Evolutionary conservation across 352 stramenopile species (phyloP), one percentile per base, ranked within the genome.

Genomic region (Hyaloperonospora brassicae): DNA sequence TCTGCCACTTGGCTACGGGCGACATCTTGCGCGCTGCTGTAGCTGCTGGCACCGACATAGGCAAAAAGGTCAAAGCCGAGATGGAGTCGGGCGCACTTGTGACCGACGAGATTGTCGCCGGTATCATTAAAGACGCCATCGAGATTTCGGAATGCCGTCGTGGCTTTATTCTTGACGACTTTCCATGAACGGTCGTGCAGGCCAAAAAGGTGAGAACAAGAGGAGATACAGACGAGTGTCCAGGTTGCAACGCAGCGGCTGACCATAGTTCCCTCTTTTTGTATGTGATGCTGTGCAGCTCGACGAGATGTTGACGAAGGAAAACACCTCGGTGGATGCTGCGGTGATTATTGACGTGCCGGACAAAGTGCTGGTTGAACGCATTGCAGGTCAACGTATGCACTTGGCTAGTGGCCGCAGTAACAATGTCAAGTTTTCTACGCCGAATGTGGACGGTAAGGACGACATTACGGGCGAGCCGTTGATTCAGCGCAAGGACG

Each of bases 91-190:
- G 86, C 34, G 70, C 73, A 30, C 87, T 97, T 45, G 93, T 98
- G 39, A 88, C 84, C 35, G 97, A 99, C 68, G 97, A 99, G 62
- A 98, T 99, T 65, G 96, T 99, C 25, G 97, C 99, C 38, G 97
- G 96, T 41, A 99, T 99, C 74, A 98, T 99, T 66, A 93, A 96
- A 60, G 97, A 99, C 61, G 93, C 96, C 43, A 98, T 99, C 75
- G 84, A 98, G 63, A 89, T 17, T 17, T 17, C 17, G 17, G 17
- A 17, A 17, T 17, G 17, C 17, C 17, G 17, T 17, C 17, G 17
- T 17, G 17, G 17, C 17, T 17, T 17, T 17, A 17, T 17, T 17
- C 17, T 17, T 17, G 17, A 17, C 17, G 17, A 17, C 17, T 17
- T 17, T 17, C 17, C 17, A 17, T 17, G 17, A 17, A 17, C 17